These are phyloP conservation scores for Sedum album DNA, from an alignment of 164 flowering plant species.

Conservation along the genomic window DNA sequence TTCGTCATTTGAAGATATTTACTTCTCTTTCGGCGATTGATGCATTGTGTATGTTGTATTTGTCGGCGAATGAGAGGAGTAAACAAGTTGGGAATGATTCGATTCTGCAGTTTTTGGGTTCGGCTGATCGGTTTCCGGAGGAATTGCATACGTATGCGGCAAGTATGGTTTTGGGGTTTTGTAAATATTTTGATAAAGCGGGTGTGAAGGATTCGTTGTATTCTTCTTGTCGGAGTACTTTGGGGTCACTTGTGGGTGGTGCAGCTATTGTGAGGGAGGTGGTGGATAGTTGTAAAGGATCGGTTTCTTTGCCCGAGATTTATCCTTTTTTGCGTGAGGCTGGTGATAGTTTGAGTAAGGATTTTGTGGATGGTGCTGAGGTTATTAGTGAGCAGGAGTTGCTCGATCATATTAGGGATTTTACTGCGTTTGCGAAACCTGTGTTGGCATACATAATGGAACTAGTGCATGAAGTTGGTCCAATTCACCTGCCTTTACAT, in stretches of 20 bases:
- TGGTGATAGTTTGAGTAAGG: constrained; percentile 28
- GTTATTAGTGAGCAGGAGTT: constrained; percentile 12
- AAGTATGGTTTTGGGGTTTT: constrained; percentile 60
- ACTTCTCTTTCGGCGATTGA: constrained; percentile 41
- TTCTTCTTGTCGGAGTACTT: constrained; percentile 41
- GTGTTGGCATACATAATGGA: constrained; percentile 29
- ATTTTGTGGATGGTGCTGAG: constrained; percentile 24
- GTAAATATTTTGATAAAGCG: constrained; percentile 48
- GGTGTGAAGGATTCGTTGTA: constrained; percentile 38
- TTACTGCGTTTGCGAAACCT: constrained; percentile 44
- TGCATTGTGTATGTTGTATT: constrained; percentile 56
- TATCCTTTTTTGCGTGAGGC: constrained; percentile 64
- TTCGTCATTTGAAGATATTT: constrained; percentile 49
- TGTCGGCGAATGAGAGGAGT: constrained; percentile 30
- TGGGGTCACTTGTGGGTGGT: constrained; percentile 48
- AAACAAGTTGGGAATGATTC: constrained; percentile 40
- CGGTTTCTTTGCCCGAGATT: constrained; percentile 32
- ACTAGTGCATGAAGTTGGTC: constrained; percentile 18
- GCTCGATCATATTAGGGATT: constrained; percentile 38
- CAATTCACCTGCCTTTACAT: constrained; percentile 21
- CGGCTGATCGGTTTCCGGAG: constrained; percentile 19
- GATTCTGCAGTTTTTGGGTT: constrained; percentile 36
- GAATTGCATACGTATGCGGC: constrained; percentile 26
- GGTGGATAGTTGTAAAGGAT: constrained; percentile 14
- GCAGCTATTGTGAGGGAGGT: constrained; percentile 19